Percentiles rank a stretch among this genome's conserved stretches.
phyloP scores from a whole-genome alignment of 441 rosid species.

The Iberis amara region DNA sequence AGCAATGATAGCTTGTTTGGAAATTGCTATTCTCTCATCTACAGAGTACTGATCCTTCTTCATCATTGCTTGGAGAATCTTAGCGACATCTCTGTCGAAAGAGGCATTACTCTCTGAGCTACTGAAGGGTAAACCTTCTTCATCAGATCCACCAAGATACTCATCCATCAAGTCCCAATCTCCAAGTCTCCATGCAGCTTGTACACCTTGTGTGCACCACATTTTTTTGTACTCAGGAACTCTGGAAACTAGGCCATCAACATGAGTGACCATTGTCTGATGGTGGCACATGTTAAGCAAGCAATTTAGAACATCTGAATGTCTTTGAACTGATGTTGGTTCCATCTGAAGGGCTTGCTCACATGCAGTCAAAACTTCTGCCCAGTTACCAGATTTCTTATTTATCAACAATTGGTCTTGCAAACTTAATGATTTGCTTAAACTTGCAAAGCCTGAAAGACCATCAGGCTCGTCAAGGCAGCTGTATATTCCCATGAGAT shows the following conservation, averaged over 20 bases:
- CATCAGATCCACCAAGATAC: conserved; percentile 85
- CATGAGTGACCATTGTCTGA: conserved; percentile 98
- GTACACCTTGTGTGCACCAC: conserved; percentile 99
- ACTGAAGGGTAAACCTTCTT: conserved; percentile 81
- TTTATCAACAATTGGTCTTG: conserved; percentile 89
- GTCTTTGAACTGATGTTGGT: conserved; percentile 87
- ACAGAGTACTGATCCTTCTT: conserved; percentile 81
- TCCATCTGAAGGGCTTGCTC: conserved; percentile 99
- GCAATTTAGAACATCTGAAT: conserved; percentile 94
- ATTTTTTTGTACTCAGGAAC: conserved; percentile 89
- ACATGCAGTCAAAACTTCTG: conserved; percentile 90
- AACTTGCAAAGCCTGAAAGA: conserved; percentile 83
- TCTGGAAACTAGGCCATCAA: conserved; percentile 93
- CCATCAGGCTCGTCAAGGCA: conserved; percentile 97
- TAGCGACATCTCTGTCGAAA: conserved; percentile 96
- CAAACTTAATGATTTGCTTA: conserved; percentile 74
- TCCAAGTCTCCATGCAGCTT: conserved; percentile 99
- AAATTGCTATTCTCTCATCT: conserved; percentile 73
- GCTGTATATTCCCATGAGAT: conserved; percentile 95
- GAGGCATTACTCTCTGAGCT: conserved; percentile 96
- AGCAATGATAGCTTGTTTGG: conserved; percentile 95
- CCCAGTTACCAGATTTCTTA: conserved; percentile 96
- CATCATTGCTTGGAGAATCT: conserved; percentile 93
- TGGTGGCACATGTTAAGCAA: conserved; percentile 95
- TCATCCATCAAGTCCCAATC: conserved; percentile 99